These are phyloP conservation scores for Maudiozyma humilis DNA, from an alignment of 1,139 yeast genomes.

Conservation along the genomic window DNA sequence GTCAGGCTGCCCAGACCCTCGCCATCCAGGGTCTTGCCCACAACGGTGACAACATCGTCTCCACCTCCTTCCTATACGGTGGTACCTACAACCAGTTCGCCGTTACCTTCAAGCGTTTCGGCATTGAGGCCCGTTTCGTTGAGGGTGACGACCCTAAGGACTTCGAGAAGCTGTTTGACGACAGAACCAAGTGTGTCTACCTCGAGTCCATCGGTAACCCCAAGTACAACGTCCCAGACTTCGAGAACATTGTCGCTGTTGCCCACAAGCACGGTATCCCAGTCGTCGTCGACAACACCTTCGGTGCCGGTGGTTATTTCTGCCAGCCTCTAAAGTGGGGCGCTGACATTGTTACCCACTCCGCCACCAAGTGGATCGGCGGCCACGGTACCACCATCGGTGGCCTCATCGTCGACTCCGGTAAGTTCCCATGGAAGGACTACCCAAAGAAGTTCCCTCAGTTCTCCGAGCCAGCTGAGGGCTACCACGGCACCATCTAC, in stretches of 20 bases:
- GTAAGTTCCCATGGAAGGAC: constrained; percentile 85
- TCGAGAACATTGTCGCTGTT: constrained; percentile 61
- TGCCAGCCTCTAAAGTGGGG: constrained; percentile 82
- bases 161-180: constrained; percentile 67
- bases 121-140: constrained; percentile 78
- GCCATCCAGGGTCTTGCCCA: constrained; percentile 82
- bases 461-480: constrained; percentile 81
- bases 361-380: constrained; percentile 97
- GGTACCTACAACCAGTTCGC: constrained; percentile 95
- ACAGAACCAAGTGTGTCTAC: constrained; percentile 80
- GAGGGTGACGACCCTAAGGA: constrained; percentile 67
- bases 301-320: constrained; percentile 92
- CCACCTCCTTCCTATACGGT: constrained; percentile 86
- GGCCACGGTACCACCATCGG: constrained; percentile 96
- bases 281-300: constrained; percentile 91
- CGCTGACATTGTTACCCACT: constrained; percentile 76
- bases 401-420: constrained; percentile 83
- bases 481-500: constrained; percentile 82
- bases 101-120: constrained; percentile 81
- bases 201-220: constrained; percentile 94
- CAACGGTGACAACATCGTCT: constrained; percentile 79
- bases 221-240: constrained; percentile 84
- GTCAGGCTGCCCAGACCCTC: constrained; percentile 89
- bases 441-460: constrained; percentile 86
- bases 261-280: constrained; percentile 90